Base-by-base conservation (phyloP, 2,329 filamentous ascomycete species). In the Myriangium duriaei region DNA sequence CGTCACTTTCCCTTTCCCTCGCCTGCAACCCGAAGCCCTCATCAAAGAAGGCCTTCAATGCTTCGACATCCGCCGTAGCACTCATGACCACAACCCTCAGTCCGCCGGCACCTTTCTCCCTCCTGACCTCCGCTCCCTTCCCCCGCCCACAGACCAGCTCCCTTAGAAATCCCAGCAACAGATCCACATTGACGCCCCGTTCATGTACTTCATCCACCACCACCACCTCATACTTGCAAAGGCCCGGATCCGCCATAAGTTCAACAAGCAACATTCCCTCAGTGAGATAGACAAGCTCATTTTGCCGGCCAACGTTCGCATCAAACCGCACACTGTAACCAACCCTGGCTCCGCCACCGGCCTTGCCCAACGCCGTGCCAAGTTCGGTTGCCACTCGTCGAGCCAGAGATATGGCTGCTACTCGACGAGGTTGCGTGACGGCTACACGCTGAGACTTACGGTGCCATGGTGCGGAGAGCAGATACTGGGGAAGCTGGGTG, bases 181-280 rank as follows among this genome's bases (percentile, higher is more conserved):
- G 62, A 61, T 98, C 91, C 5, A 95, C 88, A 55, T 96, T 92
- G 14, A 96, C 74, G 48, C 87, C 93, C 49, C 91, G 72, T 63
- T 98, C 91, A 63, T 98, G 91, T 10, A 98, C 91, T 58, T 98
- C 91, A 59, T 98, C 91, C 5, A 98, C 84, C 12, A 98, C 71
- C 1, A 98, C 71, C 3, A 81, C 86, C 51, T 85, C 93, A 55
- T 98, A 98, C 53, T 83, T 77, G 19, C 72, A 74, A 52, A 98
- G 68, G 51, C 78, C 69, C 1, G 84, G 83, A 56, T 98, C 91
- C 37, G 80, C 72, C 42, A 98, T 60, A 59, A 98, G 79, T 59
- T 98, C 92, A 56, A 96, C 87, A 11, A 98, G 68, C 36, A 98
- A 67, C 79, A 94, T 96, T 51, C 91, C 91, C 58, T 98, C 92